phyloP scores from a whole-genome alignment of 1,284 basidiomycete species.

The Melampsora abietis-canadensis region DNA sequence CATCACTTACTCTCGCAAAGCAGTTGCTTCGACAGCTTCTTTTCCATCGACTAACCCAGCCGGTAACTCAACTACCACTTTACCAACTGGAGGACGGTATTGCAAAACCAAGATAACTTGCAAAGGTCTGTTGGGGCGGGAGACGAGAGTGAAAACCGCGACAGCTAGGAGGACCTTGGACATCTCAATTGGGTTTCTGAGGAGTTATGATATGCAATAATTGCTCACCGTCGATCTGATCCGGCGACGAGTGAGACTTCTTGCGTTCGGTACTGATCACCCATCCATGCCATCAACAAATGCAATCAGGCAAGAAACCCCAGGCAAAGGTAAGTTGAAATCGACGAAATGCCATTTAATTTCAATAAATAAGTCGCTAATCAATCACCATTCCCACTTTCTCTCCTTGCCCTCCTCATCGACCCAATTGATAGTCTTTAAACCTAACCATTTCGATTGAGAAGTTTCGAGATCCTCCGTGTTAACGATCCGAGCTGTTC shows the following conservation, averaged over 20 bases:
- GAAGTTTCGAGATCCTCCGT: constrained; percentile 46
- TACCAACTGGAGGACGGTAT: constrained; percentile 19
- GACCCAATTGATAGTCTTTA: constrained; percentile 51
- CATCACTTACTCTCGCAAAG: constrained; percentile 48
- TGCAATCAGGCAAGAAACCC: neutral
- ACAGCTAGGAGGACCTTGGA: constrained; percentile 44
- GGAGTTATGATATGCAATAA: neutral
- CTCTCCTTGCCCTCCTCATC: constrained; percentile 51
- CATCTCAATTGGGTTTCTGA: neutral
- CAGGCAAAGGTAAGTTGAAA: neutral
- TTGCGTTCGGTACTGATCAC: neutral
- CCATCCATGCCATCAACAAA: neutral
- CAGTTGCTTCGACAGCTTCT: constrained; percentile 50
- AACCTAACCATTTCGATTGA: constrained; percentile 52
- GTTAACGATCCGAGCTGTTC: constrained; percentile 45
- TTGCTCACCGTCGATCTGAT: constrained; percentile 2
- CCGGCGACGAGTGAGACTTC: neutral
- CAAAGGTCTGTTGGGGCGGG: constrained; percentile 47
- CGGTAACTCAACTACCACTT: constrained; percentile 51
- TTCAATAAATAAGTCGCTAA: neutral
- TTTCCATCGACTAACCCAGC: constrained; percentile 52
- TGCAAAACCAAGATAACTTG: constrained; percentile 50
- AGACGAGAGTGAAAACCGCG: constrained; percentile 51
- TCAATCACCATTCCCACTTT: constrained; percentile 51
- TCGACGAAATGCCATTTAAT: neutral